Evolutionary conservation across 768 basidiomycete species (phyloP), one percentile per base, ranked within the genome.

Genomic region (Dendrothele bispora): DNA sequence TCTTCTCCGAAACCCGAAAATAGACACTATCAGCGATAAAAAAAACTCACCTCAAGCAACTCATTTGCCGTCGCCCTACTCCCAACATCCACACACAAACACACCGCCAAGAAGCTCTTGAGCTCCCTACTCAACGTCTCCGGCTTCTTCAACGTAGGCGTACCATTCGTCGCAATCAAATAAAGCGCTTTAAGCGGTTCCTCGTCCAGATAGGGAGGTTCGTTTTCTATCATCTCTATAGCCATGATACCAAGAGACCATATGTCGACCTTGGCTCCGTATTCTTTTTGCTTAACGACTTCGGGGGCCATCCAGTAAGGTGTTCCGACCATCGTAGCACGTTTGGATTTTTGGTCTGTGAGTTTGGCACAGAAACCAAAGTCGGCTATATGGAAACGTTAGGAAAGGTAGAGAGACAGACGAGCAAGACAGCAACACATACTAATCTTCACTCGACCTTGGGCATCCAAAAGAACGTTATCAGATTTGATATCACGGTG

Each of bases 281-380:
- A 97, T 66, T 94, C 92, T 68, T 95, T 95, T 65, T 94, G 90
- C 70, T 93, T 95, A 59, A 97, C 93, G 43, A 97, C 92, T 65
- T 97, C 94, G n/a, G 94, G 94, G 3, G 94, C 94, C 94, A 97
- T 97, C 94, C 94, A 95, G 68, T 95, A 95, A 1, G 94, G 94
- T 10, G 93, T 95, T 27, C 94, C 94, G 4, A 97, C 93, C 94
- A 95, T 95, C n/a, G 93, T 95, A 25, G 93, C 93, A 43, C 94
- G 88, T 68, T 95, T 95, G 34, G 90, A 94, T 66, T 95, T 97
- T 69, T 95, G 91, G 59, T 95, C 93, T 1, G 94, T 95, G 24
- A 98, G 76, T 64, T 95, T 95, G 48, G 94, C 94, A 55, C 92
- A 95, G 74, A 95, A 97, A 37, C 94, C 94, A 61, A 98, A 98